A percentile compares a stretch with the other conserved stretches of the same genome.
phyloP scores from a whole-genome alignment of 352 stramenopile species.

The Thraustochytrium sp. region DNA sequence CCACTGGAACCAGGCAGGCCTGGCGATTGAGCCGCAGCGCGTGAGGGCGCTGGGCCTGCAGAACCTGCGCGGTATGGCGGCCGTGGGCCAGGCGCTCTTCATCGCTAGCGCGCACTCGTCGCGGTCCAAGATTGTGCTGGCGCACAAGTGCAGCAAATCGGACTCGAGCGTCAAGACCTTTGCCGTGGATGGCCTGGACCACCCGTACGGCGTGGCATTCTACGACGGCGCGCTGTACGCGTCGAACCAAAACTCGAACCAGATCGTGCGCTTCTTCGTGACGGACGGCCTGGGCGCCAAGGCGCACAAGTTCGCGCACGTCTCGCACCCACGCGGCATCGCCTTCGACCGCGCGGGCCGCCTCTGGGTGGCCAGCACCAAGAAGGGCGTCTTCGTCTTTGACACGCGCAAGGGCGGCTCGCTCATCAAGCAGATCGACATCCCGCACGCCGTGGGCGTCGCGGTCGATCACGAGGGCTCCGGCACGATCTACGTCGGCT shows the following conservation, averaged over 20 bases:
- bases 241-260: conserved; percentile 20
- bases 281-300: conserved; percentile 7
- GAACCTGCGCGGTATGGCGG: conserved; percentile 24
- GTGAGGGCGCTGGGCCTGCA: not conserved
- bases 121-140: conserved; percentile 2
- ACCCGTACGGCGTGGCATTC: conserved; percentile 15
- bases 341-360: not conserved
- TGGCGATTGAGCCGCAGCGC: not conserved
- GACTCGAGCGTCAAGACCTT: not conserved
- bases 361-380: conserved; percentile 20
- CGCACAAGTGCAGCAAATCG: not conserved
- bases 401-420: not conserved
- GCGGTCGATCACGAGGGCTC: not conserved
- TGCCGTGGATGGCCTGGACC: conserved; percentile 13
- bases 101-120: conserved; percentile 32
- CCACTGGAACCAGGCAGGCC: not conserved
- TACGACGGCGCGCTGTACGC: not conserved
- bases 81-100: conserved; percentile 22
- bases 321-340: conserved; percentile 7
- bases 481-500: not conserved
- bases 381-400: conserved; percentile 21
- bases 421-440: not conserved
- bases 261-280: conserved; percentile 11
- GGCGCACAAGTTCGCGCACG: conserved; percentile 24
- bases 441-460: not conserved